Evolutionary conservation across 345 rosid genomes (phyloP).

Genomic region (Sisymbrium irio): DNA sequence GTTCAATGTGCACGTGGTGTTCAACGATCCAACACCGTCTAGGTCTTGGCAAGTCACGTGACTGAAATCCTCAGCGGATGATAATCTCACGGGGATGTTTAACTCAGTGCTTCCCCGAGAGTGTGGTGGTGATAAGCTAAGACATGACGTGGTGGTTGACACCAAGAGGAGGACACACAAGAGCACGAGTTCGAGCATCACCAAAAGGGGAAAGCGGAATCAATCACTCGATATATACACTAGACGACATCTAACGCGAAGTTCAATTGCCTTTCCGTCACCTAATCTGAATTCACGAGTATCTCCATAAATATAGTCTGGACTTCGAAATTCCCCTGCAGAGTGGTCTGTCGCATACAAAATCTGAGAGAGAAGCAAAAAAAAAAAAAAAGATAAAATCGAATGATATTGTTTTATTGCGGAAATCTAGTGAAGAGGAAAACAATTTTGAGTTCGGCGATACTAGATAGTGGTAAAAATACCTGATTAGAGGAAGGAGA

Average conservation of each 20-base stretch:
- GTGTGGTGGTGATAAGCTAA: constrained; percentile 37
- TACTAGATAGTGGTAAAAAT: background rate
- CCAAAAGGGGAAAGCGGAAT: constrained; percentile 25
- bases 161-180: constrained; percentile 54
- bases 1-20: constrained; percentile 78
- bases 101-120: constrained; percentile 20
- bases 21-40: constrained; percentile 82
- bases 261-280: background rate
- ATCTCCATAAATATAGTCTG: background rate
- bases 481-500: constrained; percentile 11
- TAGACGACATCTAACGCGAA: constrained; percentile 2
- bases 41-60: constrained; percentile 57
- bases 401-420: background rate
- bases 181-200: constrained; percentile 43
- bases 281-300: background rate
- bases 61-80: constrained; percentile 26
- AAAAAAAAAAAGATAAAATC: background rate
- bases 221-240: constrained; percentile 5
- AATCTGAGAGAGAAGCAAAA: constrained; percentile 7
- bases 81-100: constrained; percentile 28
- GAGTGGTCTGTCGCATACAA: background rate
- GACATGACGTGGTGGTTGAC: constrained; percentile 32
- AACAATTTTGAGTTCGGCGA: background rate
- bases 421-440: constrained; percentile 18
- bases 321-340: background rate